Evolutionary conservation across 495 filamentous ascomycete genomes (phyloP).

Genomic region (Neurospora pannonica): DNA sequence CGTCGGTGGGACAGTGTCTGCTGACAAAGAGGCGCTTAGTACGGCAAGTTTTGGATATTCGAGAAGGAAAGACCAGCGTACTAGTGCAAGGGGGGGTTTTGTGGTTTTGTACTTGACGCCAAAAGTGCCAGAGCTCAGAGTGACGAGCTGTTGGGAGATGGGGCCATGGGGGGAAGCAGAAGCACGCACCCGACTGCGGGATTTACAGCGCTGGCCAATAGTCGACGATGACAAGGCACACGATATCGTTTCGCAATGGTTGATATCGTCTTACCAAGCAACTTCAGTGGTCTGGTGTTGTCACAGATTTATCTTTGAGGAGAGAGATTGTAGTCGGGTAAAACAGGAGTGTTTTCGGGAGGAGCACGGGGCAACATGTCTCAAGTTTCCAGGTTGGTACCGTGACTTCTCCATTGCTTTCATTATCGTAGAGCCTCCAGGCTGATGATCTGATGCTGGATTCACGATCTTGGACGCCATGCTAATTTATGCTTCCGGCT

Average conservation of each 20-base stretch:
- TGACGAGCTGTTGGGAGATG: neutral
- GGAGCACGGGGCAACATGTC: no score
- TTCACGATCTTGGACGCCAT: no score
- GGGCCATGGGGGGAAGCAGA: neutral
- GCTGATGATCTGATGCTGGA: no score
- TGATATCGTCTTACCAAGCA: neutral
- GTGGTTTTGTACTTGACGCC: neutral
- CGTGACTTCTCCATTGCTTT: neutral
- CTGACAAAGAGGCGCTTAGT: neutral
- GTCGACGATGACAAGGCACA: neutral
- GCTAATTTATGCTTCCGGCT: no score
- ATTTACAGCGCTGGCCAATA: neutral
- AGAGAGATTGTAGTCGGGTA: no score
- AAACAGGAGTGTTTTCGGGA: no score
- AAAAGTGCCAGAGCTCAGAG: neutral
- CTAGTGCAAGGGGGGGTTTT: neutral
- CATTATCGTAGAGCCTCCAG: neutral
- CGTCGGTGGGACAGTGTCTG: neutral
- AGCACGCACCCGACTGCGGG: neutral
- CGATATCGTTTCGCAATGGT: neutral
- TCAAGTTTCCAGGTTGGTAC: no score
- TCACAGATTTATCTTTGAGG: neutral
- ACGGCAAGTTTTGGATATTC: neutral
- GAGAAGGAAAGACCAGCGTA: neutral
- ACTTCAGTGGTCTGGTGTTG: neutral